Percentiles rank a stretch among this genome's conserved stretches.
Evolutionary conservation across 805 yeast species (phyloP).

Genomic region (Saccharomycopsis olivae): DNA sequence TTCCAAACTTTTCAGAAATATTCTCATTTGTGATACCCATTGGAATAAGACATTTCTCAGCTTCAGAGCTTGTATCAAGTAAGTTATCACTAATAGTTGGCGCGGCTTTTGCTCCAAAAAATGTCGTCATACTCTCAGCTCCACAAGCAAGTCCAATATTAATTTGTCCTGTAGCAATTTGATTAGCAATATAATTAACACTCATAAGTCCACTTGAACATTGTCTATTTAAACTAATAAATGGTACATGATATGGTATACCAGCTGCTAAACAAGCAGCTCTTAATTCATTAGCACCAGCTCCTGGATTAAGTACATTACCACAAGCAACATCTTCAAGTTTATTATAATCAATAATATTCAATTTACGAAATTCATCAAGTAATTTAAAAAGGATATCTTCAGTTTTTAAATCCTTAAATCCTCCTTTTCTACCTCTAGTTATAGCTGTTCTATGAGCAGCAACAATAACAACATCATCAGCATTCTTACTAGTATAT

Average conservation of each 20-base stretch:
- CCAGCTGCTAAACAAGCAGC: constrained; percentile 91
- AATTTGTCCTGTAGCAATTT: constrained; percentile 80
- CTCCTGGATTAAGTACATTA: constrained; percentile 83
- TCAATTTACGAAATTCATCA: constrained; percentile 44
- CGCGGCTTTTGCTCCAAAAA: constrained; percentile 73
- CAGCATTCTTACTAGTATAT: no score
- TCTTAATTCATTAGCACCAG: constrained; percentile 92
- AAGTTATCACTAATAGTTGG: constrained; percentile 47
- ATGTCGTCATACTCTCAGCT: constrained; percentile 87
- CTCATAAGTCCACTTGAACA: constrained; percentile 94
- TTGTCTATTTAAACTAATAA: constrained; percentile 82
- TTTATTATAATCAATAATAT: constrained; percentile 39
- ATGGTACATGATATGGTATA: constrained; percentile 69
- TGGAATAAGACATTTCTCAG: constrained; percentile 77
- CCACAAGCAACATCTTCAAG: constrained; percentile 87
- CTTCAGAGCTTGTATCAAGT: constrained; percentile 29
- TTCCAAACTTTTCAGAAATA: constrained; percentile 55
- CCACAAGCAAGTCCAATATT: constrained; percentile 88
- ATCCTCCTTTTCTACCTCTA: constrained; percentile 77
- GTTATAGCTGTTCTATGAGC: constrained; percentile 89
- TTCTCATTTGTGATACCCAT: constrained; percentile 97
- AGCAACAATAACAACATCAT: constrained; percentile 83
- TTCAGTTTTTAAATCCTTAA: constrained; percentile 76
- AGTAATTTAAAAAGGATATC: constrained; percentile 62
- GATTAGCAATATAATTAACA: constrained; percentile 79